A percentile compares a stretch with the other conserved stretches of the same genome.
Conservation (phyloP, 257 asterid genomes). For the Solanum acaule region DNA sequence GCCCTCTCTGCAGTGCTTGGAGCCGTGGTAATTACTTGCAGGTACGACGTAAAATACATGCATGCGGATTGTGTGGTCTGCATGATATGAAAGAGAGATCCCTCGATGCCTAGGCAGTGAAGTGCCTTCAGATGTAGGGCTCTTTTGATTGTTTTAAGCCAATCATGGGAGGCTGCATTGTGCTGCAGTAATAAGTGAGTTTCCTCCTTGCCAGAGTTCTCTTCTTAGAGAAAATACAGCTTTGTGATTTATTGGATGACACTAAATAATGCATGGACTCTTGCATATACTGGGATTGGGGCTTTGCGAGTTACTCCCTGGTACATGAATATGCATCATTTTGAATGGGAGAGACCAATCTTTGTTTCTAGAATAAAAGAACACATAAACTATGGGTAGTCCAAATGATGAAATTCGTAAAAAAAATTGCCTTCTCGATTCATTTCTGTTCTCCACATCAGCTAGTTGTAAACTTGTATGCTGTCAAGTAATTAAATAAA, state of each 20-base stretch:
- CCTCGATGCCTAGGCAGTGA: background rate
- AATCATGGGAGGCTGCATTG: background rate
- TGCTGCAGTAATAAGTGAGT: background rate
- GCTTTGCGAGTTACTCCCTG: background rate
- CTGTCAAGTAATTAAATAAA: background rate
- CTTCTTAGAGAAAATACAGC: background rate
- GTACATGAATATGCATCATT: background rate
- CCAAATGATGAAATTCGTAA: background rate
- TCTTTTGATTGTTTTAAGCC: background rate
- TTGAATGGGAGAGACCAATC: background rate
- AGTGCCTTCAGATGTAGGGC: background rate
- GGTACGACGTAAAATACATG: background rate
- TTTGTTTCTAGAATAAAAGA: background rate
- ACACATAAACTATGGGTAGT: background rate
- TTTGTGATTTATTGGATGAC: background rate
- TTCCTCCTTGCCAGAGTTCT: background rate
- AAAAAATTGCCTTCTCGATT: background rate
- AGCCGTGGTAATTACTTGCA: too few relatives aligned
- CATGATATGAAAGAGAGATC: background rate
- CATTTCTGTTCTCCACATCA: background rate
- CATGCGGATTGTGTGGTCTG: background rate
- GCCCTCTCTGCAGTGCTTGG: too few relatives aligned
- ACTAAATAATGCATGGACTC: background rate
- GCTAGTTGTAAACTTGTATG: background rate
- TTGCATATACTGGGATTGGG: background rate